Base-by-base conservation (phyloP, 2,329 filamentous ascomycete species). In the Verticillium nonalfalfae region DNA sequence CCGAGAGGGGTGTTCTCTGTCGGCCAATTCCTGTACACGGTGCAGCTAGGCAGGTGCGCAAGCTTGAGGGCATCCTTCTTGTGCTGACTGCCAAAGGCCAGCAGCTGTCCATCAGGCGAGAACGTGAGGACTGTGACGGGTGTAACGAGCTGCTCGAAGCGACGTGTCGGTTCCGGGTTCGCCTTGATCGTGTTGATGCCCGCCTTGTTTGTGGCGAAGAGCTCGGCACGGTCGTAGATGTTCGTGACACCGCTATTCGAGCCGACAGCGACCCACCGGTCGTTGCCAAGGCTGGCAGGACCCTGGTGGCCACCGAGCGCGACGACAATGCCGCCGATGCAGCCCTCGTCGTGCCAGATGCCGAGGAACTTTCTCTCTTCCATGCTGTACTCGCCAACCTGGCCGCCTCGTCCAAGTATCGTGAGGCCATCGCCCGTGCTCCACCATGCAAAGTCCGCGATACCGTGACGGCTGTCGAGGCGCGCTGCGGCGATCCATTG, bases 21-120 rank as follows among this genome's bases (percentile, higher is more conserved):
- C 31, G 95, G 95, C 95, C 95, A 99, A 76, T 99, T 99, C 70
- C 89, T 87, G 81, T 95, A 99, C 21, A 98, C 91, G 1, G 93
- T 97, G 74, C 93, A 97, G 67, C 86, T 93, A 0, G 94, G 93
- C 67, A 99, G 78, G 75, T 99, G 95, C 36, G 94, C 92, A 66
- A 99, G 78, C 70, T 90, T 84, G 73, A 99, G 77, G 0, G 93
- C 91, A 76, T 97, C 93, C 72, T 89, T 89, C 82, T 97, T 96
- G 83, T 90, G 90, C 64, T 85, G 85, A 75, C 91, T 96, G 50
- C 87, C 90, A 79, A 98, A 93, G 0, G 88, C 91, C 67, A 99
- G 78, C 58, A 98, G 78, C 76, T 99, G 95, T 1, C 93, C 93
- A 74, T 98, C 94, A 0, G 90, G 88, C 15, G 91, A 90, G 76